Evolutionary conservation across 345 rosid genomes (phyloP), one percentile per base, ranked within the genome.

Genomic region (Sonneratia alba): DNA sequence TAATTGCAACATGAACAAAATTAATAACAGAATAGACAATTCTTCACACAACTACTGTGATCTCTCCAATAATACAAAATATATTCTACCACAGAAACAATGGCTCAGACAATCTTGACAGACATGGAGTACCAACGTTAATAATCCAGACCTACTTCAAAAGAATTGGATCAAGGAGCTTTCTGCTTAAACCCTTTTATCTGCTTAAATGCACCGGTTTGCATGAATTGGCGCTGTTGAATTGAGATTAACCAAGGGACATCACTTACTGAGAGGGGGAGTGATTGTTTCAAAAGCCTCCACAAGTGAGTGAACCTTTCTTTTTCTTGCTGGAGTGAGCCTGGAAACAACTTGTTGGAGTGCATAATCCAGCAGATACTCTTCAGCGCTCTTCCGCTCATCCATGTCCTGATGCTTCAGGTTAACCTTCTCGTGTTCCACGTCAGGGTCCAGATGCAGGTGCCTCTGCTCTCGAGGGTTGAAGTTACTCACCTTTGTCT

Each of bases 281-380:
- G 78, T 85, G 61, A 94, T 85, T 4, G 90, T 75, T 85, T 95
- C 97, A 66, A 95, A 95, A 57, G 99, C 99, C 81, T 92, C 92
- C 2, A 90, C 88, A 7, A 95, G 88, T 75, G 92, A 75, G 75
- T 81, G 82, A 71, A 95, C 99, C 80, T 89, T 92, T 74, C 88
- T 85, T 79, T 81, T 88, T 76, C 96, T 80, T 45, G 89, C 93
- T 45, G 97, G 96, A 62, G 91, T 90, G 68, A 95, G 86, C 78
- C 82, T 83, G 4, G 97, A 79, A 74, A 95, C 94, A 45, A 87
- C 98, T 68, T 73, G 85, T 82, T 83, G 96, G 74, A 95, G 90
- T 40, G 97, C 85, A 72, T 83, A 79, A 79, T 95, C 97, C 15
- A 92, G 88, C 97, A 92, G 92, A 95, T 97, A 95, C 75, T 90